Evolutionary conservation across 805 yeast species (phyloP), one percentile per base, ranked within the genome.

Genomic region (Ogataea dorogensis): DNA sequence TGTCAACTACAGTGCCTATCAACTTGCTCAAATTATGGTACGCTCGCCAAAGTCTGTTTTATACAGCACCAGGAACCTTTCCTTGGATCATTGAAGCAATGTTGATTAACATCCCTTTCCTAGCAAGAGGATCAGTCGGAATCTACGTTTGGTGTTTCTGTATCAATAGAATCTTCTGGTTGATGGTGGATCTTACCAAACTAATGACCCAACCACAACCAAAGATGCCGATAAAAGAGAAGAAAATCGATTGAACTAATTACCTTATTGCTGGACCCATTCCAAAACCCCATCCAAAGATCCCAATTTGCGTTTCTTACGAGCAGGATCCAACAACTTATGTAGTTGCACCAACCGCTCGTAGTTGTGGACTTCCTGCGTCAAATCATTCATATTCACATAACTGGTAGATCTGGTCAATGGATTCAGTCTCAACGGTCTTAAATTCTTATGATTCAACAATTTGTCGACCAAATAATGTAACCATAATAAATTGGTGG

Each of bases 401-500:
- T 34, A 26, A 35, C 49, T 46, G 7, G 49, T 36, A 8, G 49
- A 45, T 32, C 54, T 42, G 27, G 51, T 45, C 19, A 47, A 44
- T n/a, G 58, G 54, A 26, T 45, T 51, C 51, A 46, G 44, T 26
- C 51, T 51, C 18, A 53, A 33, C 8, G 63, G 57, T 15, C 54
- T 51, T 32, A 54, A 32, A 5, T 40, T 42, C 24, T 76, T 77
- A 35, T 54, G 56, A 35, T 68, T 56, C 7, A 78, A 33, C 38
- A 81, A 48, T 42, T 71, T 69, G 33, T 72, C 73, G 23, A 70
- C 64, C n/a, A 82, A 40, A 49, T 79, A 80, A 46, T 78, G 79
- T 28, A 81, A 58, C 89, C 89, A 81, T 20, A 73, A 50, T 12
- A 81, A 53, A 49, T 81, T 82, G 18, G 81, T 78, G 22, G 58